Evolutionary conservation across 1,139 yeast species (phyloP), one percentile per base, ranked within the genome.

Genomic region (Yamadazyma pseudoaaseri): DNA sequence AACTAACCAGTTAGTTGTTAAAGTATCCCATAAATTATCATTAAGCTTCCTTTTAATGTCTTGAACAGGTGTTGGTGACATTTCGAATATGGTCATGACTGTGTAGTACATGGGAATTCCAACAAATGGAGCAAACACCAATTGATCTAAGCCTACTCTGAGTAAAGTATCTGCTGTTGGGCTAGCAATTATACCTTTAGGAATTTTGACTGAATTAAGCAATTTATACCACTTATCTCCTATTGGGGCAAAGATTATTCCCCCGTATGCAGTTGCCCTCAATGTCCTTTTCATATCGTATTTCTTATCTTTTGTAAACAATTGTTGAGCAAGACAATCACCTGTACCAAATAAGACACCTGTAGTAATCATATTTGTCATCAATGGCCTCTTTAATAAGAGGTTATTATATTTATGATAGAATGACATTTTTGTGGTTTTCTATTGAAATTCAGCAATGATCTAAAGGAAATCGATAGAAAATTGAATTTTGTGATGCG

Each of bases 61-160:
- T 6, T 39, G 38, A 13, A 43, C 33, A n/a, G 60, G 52, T 11
- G 49, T 23, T 1, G 35, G 36, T 7, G 54, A 51, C 5, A 59
- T 39, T 51, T 86, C 94, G 64, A 89, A 58, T 3, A 77, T 33
- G 0, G 90, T 72, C 82, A 89, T 82, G 28, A 76, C 64, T 2
- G 76, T 52, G 52, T 73, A 87, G 56, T 86, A 89, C 33, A 81
- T 51, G 2, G 86, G 87, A 10, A 85, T 73, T 3, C 62, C 72
- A 5, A 84, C 73, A 17, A 81, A 54, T 2, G 97, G 96, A 1
- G 96, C 87, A 70, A 86, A 87, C 1, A 70, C 43, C 20, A 78
- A 52, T 53, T 89, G 97, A 57, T 89, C 97, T 4, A 73, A 70
- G 0, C 73, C 72, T 10, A 85, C 89, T 33, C 86, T 59, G 2